Evolutionary conservation across 768 basidiomycete species (phyloP), one percentile per base, ranked within the genome.

Genomic region (Pisolithus tinctorius): DNA sequence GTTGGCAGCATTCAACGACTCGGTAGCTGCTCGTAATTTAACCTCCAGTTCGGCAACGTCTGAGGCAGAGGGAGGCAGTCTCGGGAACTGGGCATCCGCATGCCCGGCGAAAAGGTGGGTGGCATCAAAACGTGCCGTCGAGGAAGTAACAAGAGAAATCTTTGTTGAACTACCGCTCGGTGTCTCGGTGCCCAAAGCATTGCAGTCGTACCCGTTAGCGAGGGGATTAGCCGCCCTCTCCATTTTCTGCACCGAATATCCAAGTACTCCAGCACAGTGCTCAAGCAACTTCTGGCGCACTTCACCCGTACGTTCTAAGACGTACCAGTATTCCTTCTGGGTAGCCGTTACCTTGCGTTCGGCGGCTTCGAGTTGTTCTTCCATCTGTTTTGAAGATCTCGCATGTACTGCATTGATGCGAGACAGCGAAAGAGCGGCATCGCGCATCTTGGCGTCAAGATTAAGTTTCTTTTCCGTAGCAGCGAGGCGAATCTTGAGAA

Each of bases 51-150:
- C 64, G 13, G 69, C 51, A 7, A 82, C 66, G 51, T 82, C 79
- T 20, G 59, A 57, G 13, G 74, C 67, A 10, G 76, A 67, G 27
- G 76, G 71, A 0, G 77, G 69, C 3, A 73, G 71, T 39, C 74
- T 66, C 29, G 71, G 70, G 0, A 86, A 70, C 16, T 86, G 69
- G 4, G 87, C 78, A 41, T 82, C 77, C 4, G 78, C 81, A 57
- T 92, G 86, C 0, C 91, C 90, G 0, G 92, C 88, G 56, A 92
- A 92, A 48, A 93, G 73, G 69, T 92, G 89, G 0, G 85, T 81
- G 10, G 88, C 88, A 49, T 89, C 88, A 63, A 93, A 93, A 37
- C 80, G 81, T 8, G 71, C 58, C 38, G 72, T 74, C n/a, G 75
- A 69, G 1, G 75, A 70, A 2, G 71, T 76, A 26, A 73, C 69